These are phyloP conservation scores for Pisolithus tinctorius DNA, from an alignment of 768 basidiomycete genomes.

Conservation along the genomic window DNA sequence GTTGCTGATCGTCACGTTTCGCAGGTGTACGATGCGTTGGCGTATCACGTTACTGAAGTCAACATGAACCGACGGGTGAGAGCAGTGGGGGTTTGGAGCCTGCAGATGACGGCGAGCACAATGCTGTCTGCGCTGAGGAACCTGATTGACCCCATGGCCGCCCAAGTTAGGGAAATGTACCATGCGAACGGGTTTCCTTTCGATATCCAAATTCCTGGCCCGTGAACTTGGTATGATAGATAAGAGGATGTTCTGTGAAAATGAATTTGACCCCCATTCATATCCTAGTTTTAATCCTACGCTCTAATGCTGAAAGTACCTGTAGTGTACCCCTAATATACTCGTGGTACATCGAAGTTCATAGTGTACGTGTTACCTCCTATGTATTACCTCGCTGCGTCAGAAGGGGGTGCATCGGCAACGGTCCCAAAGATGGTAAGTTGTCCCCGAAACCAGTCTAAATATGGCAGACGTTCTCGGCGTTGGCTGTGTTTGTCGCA, in stretches of 20 bases:
- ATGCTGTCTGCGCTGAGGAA: slow-evolving; percentile 72
- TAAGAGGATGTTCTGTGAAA: too few species aligned
- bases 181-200: slow-evolving; percentile 27
- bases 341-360: too few species aligned
- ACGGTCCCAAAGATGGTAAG: too few species aligned
- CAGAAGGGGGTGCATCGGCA: too few species aligned
- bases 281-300: background rate
- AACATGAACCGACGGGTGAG: slow-evolving; percentile 87
- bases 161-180: slow-evolving; percentile 23
- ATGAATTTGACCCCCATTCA: background rate
- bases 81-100: slow-evolving; percentile 89
- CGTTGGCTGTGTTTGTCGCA: slow-evolving; percentile 27
- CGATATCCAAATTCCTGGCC: slow-evolving; percentile 14
- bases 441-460: too few species aligned
- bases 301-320: background rate
- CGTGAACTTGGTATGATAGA: slow-evolving; percentile 3
- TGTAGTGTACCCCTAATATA: too few species aligned
- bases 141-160: slow-evolving; percentile 59
- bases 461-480: background rate
- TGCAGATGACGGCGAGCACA: slow-evolving; percentile 90
- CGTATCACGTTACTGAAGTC: slow-evolving; percentile 87
- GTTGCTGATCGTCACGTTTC: background rate
- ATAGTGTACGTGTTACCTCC: too few species aligned
- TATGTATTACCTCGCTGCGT: too few species aligned
- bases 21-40: slow-evolving; percentile 85